Base-by-base conservation (phyloP, 2,329 filamentous ascomycete species). In the Fusarium sp. region DNA sequence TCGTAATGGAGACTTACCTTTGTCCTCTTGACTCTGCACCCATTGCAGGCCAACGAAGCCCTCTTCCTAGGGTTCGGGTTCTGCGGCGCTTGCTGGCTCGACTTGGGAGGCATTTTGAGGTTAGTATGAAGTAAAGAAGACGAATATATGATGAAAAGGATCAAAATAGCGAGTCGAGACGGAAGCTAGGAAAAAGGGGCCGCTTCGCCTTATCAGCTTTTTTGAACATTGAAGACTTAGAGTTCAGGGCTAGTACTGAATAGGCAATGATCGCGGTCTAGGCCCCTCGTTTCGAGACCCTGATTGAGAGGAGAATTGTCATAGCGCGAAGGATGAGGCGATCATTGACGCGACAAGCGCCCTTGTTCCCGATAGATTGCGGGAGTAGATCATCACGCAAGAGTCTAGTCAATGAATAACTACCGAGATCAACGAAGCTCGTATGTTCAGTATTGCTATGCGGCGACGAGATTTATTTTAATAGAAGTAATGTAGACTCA, bases 11-110 rank as follows among this genome's bases (percentile, higher is more conserved):
- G 16, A 11, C 10, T 42, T 30, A 61, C 58, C 54, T 61, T 61
- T 37, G 58, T 61, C 12, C 58, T 58, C 34, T 61, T 61, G 21
- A 42, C 34, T 3, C 58, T n/a, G 6, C 58, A 61, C 1, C 58
- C 58, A 9, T 61, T 61, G 7, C 58, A 61, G 26, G 58, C 58
- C 13, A 61, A n/a, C 1, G 58, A 61, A n/a, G 58, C 58, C 43
- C 58, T 46, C 37, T 61, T 61, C 26, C 58, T 49, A 2, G 54
- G 58, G 18, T 61, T 61, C 7, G 44, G 44, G 7, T 44, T 44
- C n/a, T 18, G 21, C 6, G 21, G 6, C 18, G 21, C 12, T 25
- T 44, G 14, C 4, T 44, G 13, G 30, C 18, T 14, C 3, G 44
- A 19, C 1, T 26, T 46, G 11, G n/a, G 25, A 12, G n/a, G 14